Evolutionary conservation across 129 eudicot genomes (phyloP), one percentile per base, ranked within the genome.

Genomic region (Ambrosia artemisiifolia): DNA sequence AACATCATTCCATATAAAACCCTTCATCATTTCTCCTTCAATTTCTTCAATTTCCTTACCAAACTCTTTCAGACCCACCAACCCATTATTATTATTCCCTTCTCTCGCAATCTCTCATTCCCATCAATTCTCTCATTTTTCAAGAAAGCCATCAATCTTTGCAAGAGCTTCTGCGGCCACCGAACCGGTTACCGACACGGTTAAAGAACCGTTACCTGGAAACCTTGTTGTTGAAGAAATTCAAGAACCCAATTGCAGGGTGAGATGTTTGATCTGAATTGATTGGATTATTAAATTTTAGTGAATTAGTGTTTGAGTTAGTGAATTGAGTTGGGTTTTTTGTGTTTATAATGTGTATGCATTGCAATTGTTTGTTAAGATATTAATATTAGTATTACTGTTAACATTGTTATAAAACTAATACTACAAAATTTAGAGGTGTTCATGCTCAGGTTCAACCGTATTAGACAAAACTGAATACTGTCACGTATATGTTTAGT

Each of bases 161-260:
- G 79, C 76, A 4, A 75, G 84, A 54, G 85, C 84, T 24, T 24
- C 28, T 14, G 74, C 88, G 0, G 71, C 95, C 3, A 70, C 87
- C 5, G 63, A 87, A 5, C 71, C 86, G 5, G 56, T 63, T 32
- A 72, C 47, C 49, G 86, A 79, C 5, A 11, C 64, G 36, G 84
- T 74, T 0, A 56, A 69, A 49, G 97, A 90, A 7, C 87, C 86
- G 61, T 80, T 94, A 3, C 98, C 98, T 6, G 98, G 97, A 16
- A 91, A 90, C 19, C 73, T 94, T 28, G 68, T 81, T 14, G 86
- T 94, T 40, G 73, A 79, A n/a, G 95, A 90, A 73, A 73, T 79
- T 63, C 83, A 61, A 36, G 88, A 85, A 76, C 95, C 98, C 63
- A 85, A 93, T 81, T 93, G 95, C 44, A 87, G 88, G 70, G 98